phyloP scores from a whole-genome alignment of 2,329 filamentous ascomycete species.

The Penicillium vulpinum region DNA sequence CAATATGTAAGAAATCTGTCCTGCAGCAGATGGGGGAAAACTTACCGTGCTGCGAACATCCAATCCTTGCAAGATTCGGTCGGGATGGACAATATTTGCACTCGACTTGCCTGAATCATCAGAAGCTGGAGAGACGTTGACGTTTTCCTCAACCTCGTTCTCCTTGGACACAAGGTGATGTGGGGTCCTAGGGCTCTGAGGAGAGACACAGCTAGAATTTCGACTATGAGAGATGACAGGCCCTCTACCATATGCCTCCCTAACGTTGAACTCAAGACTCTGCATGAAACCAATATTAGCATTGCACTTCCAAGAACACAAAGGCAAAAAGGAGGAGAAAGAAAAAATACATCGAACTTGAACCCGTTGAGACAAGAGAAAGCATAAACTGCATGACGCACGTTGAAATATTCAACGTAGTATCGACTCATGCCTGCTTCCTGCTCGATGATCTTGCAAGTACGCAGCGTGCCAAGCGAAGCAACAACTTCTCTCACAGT shows the following conservation, averaged over 20 bases:
- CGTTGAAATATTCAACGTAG: constrained; percentile 1
- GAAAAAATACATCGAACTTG: not conserved
- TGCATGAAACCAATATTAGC: not conserved
- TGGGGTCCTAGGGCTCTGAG: not conserved
- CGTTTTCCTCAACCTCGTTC: not conserved
- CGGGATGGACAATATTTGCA: not conserved
- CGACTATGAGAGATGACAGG: not conserved
- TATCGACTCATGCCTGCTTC: not conserved
- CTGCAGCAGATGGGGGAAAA: not conserved
- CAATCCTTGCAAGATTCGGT: not conserved
- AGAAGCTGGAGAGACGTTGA: not conserved
- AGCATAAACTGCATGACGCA: not conserved
- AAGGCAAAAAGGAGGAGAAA: too few species aligned
- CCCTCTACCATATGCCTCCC: too few species aligned
- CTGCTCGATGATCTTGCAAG: not conserved
- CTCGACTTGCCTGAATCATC: not conserved
- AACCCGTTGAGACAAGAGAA: not conserved
- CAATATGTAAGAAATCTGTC: constrained; percentile 4
- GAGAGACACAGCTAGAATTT: not conserved
- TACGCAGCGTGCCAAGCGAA: not conserved
- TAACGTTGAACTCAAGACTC: not conserved
- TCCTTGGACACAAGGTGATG: not conserved
- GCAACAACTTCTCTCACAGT: not conserved
- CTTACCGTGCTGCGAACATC: constrained; percentile 12
- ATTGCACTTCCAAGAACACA: not conserved